These are phyloP conservation scores for Apophysomyces elegans DNA, from an alignment of 371 early-diverging fungal species.

Conservation along the genomic window DNA sequence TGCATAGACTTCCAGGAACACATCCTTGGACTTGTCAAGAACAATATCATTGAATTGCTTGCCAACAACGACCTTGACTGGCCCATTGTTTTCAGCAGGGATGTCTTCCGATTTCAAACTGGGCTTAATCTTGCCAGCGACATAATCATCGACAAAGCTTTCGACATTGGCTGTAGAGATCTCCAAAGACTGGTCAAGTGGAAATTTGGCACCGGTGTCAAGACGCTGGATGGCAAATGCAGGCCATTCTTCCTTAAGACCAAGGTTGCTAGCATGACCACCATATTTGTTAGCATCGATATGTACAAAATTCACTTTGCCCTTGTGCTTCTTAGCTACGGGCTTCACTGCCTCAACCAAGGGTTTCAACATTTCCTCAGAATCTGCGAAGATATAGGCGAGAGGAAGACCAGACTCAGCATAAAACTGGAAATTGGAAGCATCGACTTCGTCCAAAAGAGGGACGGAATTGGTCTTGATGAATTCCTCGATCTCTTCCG, in stretches of 20 bases:
- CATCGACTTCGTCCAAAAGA: constrained; percentile 87
- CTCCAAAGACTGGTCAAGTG: constrained; percentile 71
- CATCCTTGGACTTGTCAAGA: constrained; percentile 87
- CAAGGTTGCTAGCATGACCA: constrained; percentile 82
- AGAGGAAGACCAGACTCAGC: constrained; percentile 85
- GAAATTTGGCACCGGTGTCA: constrained; percentile 76
- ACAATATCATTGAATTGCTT: constrained; percentile 79
- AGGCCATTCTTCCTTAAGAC: constrained; percentile 88
- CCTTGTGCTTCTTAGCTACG: constrained; percentile 86
- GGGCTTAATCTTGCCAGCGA: constrained; percentile 75
- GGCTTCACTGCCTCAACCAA: constrained; percentile 61
- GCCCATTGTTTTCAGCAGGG: constrained; percentile 85
- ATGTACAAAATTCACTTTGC: constrained; percentile 84
- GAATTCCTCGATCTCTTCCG: constrained; percentile 68
- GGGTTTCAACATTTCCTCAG: constrained; percentile 60
- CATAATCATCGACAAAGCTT: constrained; percentile 68
- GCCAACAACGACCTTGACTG: constrained; percentile 90
- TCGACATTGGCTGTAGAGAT: constrained; percentile 62
- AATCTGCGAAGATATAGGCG: constrained; percentile 84
- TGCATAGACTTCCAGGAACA: constrained; percentile 93
- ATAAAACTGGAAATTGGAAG: constrained; percentile 84
- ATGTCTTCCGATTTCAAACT: constrained; percentile 82
- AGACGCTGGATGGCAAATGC: constrained; percentile 89
- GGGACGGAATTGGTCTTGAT: constrained; percentile 81
- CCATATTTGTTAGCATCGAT: constrained; percentile 87